Evolutionary conservation across 371 early-diverging fungal species (phyloP).

Genomic region (Circinella umbellata): DNA sequence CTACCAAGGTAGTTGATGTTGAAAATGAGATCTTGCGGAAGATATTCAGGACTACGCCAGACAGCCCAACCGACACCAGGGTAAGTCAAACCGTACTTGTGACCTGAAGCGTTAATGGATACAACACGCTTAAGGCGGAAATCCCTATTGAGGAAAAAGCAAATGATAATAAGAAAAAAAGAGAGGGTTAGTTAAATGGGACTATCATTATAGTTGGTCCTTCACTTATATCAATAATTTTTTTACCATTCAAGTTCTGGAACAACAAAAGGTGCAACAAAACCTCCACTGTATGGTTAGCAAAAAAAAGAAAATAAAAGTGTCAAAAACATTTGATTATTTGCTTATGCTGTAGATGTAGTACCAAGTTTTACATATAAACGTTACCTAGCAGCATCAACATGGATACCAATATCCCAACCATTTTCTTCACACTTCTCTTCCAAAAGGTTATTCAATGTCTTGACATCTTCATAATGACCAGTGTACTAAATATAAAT

Average conservation of each 20-base stretch:
- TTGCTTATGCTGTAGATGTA: too few relatives aligned
- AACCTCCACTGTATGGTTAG: constrained; percentile 60
- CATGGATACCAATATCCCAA: constrained; percentile 73
- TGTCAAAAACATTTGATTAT: too few relatives aligned
- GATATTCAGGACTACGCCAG: constrained; percentile 63
- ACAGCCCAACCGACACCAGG: constrained; percentile 74
- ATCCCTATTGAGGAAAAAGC: constrained; percentile 26
- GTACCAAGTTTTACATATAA: too few relatives aligned
- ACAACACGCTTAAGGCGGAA: constrained; percentile 72
- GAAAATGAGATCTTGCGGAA: constrained; percentile 71
- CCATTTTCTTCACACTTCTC: constrained; percentile 58
- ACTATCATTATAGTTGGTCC: background rate
- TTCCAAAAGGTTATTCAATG: constrained; percentile 64
- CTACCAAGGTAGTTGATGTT: constrained; percentile 67
- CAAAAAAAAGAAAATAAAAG: too few relatives aligned
- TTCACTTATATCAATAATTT: background rate
- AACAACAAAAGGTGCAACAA: constrained; percentile 77
- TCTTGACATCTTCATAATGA: constrained; percentile 76
- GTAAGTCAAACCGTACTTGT: constrained; percentile 79
- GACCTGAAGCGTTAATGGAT: constrained; percentile 75
- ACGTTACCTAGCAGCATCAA: constrained; percentile 72
- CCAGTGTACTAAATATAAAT: constrained; percentile 64
- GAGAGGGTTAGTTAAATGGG: too few relatives aligned
- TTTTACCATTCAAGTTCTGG: constrained; percentile 78
- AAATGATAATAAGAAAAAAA: too few relatives aligned